Base-by-base conservation (phyloP, 2,329 filamentous ascomycete species). In the Didymella pinodella region DNA sequence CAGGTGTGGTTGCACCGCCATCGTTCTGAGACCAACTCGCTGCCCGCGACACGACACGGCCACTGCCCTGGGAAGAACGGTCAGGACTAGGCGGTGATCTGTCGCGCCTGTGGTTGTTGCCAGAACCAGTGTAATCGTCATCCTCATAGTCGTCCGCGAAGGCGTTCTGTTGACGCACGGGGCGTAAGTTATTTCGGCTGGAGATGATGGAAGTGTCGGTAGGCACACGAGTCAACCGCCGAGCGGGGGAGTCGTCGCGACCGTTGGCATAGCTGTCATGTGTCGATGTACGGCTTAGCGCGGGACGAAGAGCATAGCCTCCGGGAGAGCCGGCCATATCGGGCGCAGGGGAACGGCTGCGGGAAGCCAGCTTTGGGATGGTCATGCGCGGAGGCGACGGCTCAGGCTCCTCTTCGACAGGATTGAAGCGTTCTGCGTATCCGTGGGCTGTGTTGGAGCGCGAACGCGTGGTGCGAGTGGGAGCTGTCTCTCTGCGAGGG, bases 381-480 rank as follows among this genome's bases (percentile, higher is more conserved):
- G 70, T 70, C 73, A 80, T 79, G 65, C 86, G 83, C 44, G 79
- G 75, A 48, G 84, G 81, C 26, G 83, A 80, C 22, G 77, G 76
- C 18, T 80, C 77, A 22, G 83, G 78, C 64, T 88, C 85, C 65
- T 88, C 85, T 66, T 87, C 84, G 54, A 81, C 80, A 7, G 82
- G 79, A 57, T 83, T 83, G 73, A 84, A 85, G 60, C 86, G 84
- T 57, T 88, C 86, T 58, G 79, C 80, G 72, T 86, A 87, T 28
- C 86, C 87, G 71, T 88, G 85, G 22, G 86, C 85, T 12, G 87
- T 89, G 69, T 86, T 88, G 45, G 86, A 87, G 50, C 87, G 83
- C 57, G 86, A 84, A 62, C 87, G 82, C 16, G 78, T 75, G 31
- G 76, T 75, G 45, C 81, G 83, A 48, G 79, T 62, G 38, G 65